A percentile compares a stretch with the other conserved stretches of the same genome.
These are phyloP conservation scores for Dendrobium officinale DNA, from an alignment of 106 monocot species.

Conservation along the genomic window DNA sequence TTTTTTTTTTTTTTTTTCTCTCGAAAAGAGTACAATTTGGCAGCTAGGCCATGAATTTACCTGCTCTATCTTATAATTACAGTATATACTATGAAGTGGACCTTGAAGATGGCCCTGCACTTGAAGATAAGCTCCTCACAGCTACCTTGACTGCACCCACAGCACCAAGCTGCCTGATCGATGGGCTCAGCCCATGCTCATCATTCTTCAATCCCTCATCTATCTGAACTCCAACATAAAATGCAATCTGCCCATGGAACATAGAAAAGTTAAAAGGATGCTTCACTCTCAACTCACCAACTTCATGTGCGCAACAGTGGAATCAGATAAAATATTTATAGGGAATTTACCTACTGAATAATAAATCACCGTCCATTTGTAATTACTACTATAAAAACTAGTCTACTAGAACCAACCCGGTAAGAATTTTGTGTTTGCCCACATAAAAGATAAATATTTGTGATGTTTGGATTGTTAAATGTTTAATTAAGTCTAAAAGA, in stretches of 20 bases:
- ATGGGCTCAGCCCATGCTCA: constrained; percentile 39
- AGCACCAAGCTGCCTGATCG: constrained; percentile 58
- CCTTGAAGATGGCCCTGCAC: constrained; percentile 34
- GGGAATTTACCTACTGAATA: not conserved
- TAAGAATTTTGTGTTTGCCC: no score
- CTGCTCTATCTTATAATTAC: constrained; percentile 11
- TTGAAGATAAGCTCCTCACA: constrained; percentile 50
- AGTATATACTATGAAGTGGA: constrained; percentile 17
- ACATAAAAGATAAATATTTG: no score
- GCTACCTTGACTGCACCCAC: constrained; percentile 89
- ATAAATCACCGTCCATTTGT: not conserved
- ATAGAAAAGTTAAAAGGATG: not conserved
- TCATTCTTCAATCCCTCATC: constrained; percentile 48
- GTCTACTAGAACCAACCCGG: no score
- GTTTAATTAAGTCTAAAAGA: no score
- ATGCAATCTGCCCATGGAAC: constrained; percentile 49
- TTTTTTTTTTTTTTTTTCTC: not conserved
- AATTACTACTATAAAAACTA: no score
- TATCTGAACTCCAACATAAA: constrained; percentile 56
- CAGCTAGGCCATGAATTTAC: constrained; percentile 6
- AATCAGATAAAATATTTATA: not conserved
- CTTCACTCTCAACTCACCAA: not conserved
- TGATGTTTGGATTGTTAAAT: no score
- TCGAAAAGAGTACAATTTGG: constrained; percentile 2
- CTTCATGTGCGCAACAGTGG: not conserved